These are phyloP conservation scores for Hyaloscypha hepaticicola DNA, from an alignment of 495 filamentous ascomycete genomes.

Conservation along the genomic window DNA sequence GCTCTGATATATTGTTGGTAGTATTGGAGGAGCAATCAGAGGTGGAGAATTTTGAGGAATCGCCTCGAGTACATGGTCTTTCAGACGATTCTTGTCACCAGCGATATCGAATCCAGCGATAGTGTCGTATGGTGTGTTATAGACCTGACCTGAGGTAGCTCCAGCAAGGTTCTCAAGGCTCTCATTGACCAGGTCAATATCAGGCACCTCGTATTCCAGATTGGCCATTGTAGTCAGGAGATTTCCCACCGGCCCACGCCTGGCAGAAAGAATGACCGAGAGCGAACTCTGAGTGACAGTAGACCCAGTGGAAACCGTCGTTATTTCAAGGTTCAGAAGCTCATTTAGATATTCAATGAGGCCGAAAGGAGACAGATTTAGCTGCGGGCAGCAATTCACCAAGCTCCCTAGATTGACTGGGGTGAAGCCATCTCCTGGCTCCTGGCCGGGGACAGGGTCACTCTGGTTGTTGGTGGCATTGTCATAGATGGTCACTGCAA, in stretches of 20 bases:
- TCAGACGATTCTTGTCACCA: too few species aligned
- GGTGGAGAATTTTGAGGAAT: slow-evolving; percentile 11
- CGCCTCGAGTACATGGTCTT: neutral
- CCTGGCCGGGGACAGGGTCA: too few species aligned
- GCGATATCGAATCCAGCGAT: too few species aligned
- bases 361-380: slow-evolving; percentile 2
- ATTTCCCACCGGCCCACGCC: neutral
- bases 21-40: neutral
- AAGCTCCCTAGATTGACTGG: slow-evolving; percentile 5
- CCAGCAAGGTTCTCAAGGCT: slow-evolving; percentile 9
- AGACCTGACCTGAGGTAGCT: neutral
- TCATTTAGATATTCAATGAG: neutral
- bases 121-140: too few species aligned
- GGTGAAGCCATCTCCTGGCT: neutral
- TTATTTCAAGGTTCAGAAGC: neutral
- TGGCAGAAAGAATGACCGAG: neutral
- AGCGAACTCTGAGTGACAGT: too few species aligned
- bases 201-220: neutral
- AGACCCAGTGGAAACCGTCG: too few species aligned
- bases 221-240: neutral
- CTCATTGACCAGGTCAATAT: slow-evolving; percentile 4
- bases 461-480: too few species aligned
- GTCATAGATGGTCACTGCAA: neutral
- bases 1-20: too few species aligned
- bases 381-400: neutral